A percentile compares a stretch with the other conserved stretches of the same genome.
Evolutionary conservation across 2,329 filamentous ascomycete genomes (phyloP).

Genomic region (Furcasterigmium sp.): DNA sequence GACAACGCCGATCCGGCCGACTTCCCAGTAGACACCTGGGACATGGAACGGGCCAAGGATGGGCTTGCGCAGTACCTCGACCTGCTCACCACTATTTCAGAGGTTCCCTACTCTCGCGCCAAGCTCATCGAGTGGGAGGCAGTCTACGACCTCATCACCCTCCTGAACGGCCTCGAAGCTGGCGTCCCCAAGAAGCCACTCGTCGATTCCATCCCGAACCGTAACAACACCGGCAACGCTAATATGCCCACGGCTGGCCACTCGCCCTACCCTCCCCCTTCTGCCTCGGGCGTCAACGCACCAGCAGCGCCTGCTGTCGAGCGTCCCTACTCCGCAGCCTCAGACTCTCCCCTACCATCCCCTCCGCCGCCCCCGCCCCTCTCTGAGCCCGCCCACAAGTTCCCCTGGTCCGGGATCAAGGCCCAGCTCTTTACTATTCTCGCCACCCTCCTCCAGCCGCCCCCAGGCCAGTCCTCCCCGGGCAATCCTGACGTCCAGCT

Average conservation of each 20-base stretch:
- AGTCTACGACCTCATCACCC: constrained; percentile 78
- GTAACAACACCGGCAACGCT: constrained; percentile 13
- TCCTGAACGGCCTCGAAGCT: constrained; percentile 81
- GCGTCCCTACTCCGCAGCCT: constrained; percentile 49
- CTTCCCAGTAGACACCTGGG: constrained; percentile 93
- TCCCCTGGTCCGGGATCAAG: constrained; percentile 72
- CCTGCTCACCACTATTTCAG: constrained; percentile 84
- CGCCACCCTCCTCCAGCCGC: constrained; percentile 83
- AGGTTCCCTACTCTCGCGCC: constrained; percentile 75
- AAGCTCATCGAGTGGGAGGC: constrained; percentile 91
- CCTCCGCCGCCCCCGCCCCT: constrained; percentile 42
- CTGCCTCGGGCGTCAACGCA: constrained; percentile 24
- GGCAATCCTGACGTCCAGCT: constrained; percentile 74
- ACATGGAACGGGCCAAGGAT: constrained; percentile 95
- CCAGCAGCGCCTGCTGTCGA: constrained; percentile 45
- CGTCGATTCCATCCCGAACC: constrained; percentile 30
- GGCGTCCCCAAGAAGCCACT: constrained; percentile 81
- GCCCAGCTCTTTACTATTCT: constrained; percentile 88
- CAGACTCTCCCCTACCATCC: constrained; percentile 16
- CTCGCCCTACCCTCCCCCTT: constrained; percentile 11
- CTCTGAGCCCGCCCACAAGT: constrained; percentile 60
- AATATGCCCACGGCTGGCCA: constrained; percentile 1
- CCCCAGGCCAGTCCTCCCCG: constrained; percentile 52
- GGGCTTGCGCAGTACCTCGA: constrained; percentile 92
- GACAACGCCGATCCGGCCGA: constrained; percentile 73